These are phyloP conservation scores for Jamesozyma jinghongensis DNA, from an alignment of 805 yeast species.

Conservation along the genomic window DNA sequence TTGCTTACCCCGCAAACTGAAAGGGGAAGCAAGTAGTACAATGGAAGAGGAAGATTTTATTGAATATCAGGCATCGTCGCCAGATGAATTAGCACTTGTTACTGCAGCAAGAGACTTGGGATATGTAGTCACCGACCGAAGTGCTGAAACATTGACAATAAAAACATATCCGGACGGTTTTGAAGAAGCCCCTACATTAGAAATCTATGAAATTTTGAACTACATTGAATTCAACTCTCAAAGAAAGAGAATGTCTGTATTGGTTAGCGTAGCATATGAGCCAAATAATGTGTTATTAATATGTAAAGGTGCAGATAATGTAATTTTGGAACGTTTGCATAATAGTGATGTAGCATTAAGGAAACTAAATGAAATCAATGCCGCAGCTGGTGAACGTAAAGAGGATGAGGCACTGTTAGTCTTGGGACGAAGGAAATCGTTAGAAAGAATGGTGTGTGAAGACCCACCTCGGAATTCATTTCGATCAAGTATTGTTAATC, in stretches of 20 bases:
- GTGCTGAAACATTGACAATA: constrained; percentile 49
- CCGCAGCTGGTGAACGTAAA: constrained; percentile 52
- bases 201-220: constrained; percentile 67
- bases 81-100: constrained; percentile 90
- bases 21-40: constrained; percentile 2
- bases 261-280: constrained; percentile 63
- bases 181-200: constrained; percentile 51
- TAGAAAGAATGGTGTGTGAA: constrained; percentile 27
- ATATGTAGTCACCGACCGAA: constrained; percentile 65
- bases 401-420: constrained; percentile 69
- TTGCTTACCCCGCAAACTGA: constrained; percentile 57
- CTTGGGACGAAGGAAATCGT: constrained; percentile 46
- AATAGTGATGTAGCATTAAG: constrained; percentile 47
- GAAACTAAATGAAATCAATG: constrained; percentile 58
- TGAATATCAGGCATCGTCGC: constrained; percentile 88
- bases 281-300: constrained; percentile 56
- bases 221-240: constrained; percentile 77
- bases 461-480: constrained; percentile 27
- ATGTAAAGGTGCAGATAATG: constrained; percentile 94
- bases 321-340: constrained; percentile 66
- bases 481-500: constrained; percentile 24
- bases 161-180: constrained; percentile 81
- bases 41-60: constrained; percentile 38
- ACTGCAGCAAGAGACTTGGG: constrained; percentile 96
- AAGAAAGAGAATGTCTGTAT: constrained; percentile 91